Evolutionary conservation across 2,329 filamentous ascomycete genomes (phyloP), one percentile per base, ranked within the genome.

Genomic region (Aspergillus thermomutatus): DNA sequence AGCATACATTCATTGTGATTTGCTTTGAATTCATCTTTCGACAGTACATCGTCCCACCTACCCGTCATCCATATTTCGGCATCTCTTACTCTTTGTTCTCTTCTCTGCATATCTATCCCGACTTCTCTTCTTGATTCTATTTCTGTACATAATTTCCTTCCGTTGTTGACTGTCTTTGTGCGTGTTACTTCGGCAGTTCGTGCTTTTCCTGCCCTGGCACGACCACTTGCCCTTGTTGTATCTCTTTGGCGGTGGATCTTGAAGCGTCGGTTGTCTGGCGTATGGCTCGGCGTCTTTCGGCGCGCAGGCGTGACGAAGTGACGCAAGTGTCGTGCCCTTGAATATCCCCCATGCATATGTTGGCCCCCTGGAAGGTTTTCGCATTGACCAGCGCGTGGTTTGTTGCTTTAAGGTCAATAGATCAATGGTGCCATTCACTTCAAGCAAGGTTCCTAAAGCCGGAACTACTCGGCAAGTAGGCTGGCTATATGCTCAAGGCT

Each of bases 141-240:
- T 25, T 46, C 52, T 72, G 69, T 70, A 72, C 64, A 69, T 71
- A 69, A 59, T 64, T 59, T 57, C 46, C 40, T 55, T 56, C 57
- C 57, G 23, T 49, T 54, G 49, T 46, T 58, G 49, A 48, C 51
- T 49, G 41, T 51, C 51, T 50, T 49, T 53, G 51, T 55, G 56
- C 55, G 58, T 60, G 50, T 60, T 58, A 53, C 55, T 63, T 63
- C 55, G 51, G 53, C 28, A 57, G 50, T 45, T 52, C 45, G 49
- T 57, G 34, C 50, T 53, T 28, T 55, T 34, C 19, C 34, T 37
- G 25, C 25, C 17, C 25, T 26, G n/a, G 41, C 52, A 40, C 34
- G 26, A 46, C 21, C 26, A 27, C 26, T 45, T 41, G 41, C 53
- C 17, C 49, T 27, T 52, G 19, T 55, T 60, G 56, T 53, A 58